Percentiles rank a stretch among this genome's conserved stretches.
Conservation (phyloP, 371 early-diverging fungal species). For the Apophysomyces ossiformis region DNA sequence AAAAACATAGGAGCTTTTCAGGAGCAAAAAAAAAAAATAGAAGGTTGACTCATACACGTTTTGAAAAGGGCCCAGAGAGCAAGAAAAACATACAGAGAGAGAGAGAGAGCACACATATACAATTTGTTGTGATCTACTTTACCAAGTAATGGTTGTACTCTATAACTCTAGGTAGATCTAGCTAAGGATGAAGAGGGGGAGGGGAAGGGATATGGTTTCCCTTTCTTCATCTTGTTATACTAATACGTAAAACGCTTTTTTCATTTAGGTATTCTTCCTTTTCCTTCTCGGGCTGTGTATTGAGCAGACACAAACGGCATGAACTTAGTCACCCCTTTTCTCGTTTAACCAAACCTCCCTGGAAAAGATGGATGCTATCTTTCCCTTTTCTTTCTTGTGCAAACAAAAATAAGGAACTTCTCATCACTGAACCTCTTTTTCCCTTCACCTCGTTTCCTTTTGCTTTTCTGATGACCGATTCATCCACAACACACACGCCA, state of each 20-base stretch:
- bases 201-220: background rate
- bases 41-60: background rate
- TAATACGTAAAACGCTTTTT: background rate
- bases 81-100: background rate
- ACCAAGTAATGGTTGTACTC: no score
- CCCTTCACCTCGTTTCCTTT: slow-evolving; percentile 11
- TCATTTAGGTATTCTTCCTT: background rate
- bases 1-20: slow-evolving; percentile 8
- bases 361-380: slow-evolving; percentile 12
- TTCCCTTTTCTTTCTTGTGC: slow-evolving; percentile 10
- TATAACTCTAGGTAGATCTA: no score
- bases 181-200: background rate
- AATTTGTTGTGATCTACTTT: slow-evolving; percentile 5
- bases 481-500: background rate
- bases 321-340: slow-evolving; percentile 4
- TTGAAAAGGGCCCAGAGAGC: slow-evolving; percentile 2
- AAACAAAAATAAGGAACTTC: slow-evolving; percentile 6
- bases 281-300: background rate
- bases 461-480: slow-evolving; percentile 12
- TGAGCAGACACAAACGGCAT: background rate
- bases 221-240: background rate
- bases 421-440: slow-evolving; percentile 5
- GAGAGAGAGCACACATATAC: no score
- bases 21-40: background rate
- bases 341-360: slow-evolving; percentile 10